Conservation (phyloP, 2,329 filamentous ascomycete species). For the Chaetomium strumarium region DNA sequence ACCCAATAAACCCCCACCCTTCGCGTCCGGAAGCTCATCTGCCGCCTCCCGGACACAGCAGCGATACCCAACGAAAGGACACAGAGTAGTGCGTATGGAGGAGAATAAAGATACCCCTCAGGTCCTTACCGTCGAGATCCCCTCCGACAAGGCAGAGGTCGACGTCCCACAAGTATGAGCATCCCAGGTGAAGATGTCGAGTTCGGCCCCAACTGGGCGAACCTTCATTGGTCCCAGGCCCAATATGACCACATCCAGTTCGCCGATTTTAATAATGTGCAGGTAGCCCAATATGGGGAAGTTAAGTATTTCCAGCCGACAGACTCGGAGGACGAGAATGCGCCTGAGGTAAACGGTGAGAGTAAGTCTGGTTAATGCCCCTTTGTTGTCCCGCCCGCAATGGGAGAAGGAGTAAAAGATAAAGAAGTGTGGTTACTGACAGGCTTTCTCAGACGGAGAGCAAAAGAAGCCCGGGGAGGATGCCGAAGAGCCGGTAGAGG, state of each 20-base stretch:
- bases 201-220: constrained; percentile 36
- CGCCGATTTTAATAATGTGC: constrained; percentile 38
- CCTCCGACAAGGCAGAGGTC: constrained; percentile 27
- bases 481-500: constrained; percentile 13
- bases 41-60: constrained; percentile 23
- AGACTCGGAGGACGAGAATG: constrained; percentile 37
- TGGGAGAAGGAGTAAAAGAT: not conserved
- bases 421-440: not conserved
- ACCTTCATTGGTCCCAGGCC: constrained; percentile 34
- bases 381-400: not conserved
- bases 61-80: no score
- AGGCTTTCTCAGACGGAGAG: not conserved
- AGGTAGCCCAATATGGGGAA: constrained; percentile 37
- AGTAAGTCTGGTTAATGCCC: constrained; percentile 11
- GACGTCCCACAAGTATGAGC: constrained; percentile 38
- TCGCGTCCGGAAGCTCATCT: constrained; percentile 18
- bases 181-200: constrained; percentile 30
- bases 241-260: constrained; percentile 36
- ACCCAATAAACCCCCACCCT: constrained; percentile 21
- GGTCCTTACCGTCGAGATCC: constrained; percentile 28
- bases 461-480: constrained; percentile 9
- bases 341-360: constrained; percentile 20
- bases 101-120: constrained; percentile 29
- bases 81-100: constrained; percentile 23
- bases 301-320: constrained; percentile 36